A percentile compares a stretch with the other conserved stretches of the same genome.
These are phyloP conservation scores for Umbelopsis isabellina DNA, from an alignment of 192 early-diverging fungal genomes.

Conservation along the genomic window DNA sequence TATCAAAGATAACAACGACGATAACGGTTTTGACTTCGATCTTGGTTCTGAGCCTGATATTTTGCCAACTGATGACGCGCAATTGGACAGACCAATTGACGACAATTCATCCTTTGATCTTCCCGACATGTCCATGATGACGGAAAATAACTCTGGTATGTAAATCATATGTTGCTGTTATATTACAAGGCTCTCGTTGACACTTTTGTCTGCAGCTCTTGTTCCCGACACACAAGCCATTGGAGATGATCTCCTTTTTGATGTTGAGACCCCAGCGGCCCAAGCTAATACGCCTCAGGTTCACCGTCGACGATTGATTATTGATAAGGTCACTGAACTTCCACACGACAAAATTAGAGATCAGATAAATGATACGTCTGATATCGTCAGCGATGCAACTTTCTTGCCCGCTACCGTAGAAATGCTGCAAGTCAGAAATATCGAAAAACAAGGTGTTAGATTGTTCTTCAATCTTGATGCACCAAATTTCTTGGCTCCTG, in stretches of 20 bases:
- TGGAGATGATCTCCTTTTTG: conserved; percentile 14
- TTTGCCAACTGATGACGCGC: neutral
- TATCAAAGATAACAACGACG: conserved; percentile 34
- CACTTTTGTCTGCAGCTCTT: neutral
- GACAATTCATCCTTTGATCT: conserved; percentile 12
- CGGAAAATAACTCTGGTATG: conserved; percentile 3
- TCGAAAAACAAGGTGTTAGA: conserved; percentile 37
- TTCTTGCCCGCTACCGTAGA: conserved; percentile 49
- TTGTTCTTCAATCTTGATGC: conserved; percentile 43
- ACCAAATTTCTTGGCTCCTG: conserved; percentile 30
- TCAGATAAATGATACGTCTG: conserved; percentile 60
- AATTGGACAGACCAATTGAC: neutral
- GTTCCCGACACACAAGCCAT: conserved; percentile 9
- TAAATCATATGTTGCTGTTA: neutral
- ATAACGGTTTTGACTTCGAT: conserved; percentile 41
- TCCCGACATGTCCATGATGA: conserved; percentile 11
- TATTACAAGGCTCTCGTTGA: neutral
- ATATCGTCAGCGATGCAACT: conserved; percentile 51
- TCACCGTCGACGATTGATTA: conserved; percentile 60
- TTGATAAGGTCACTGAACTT: conserved; percentile 74
- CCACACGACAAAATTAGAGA: conserved; percentile 51
- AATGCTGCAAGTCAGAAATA: conserved; percentile 43
- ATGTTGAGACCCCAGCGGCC: conserved; percentile 3
- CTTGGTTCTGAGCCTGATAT: conserved; percentile 30
- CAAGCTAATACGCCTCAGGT: conserved; percentile 21